phyloP scores from a whole-genome alignment of 2,329 filamentous ascomycete genomes.

The Arthrobotrys sinensis region DNA sequence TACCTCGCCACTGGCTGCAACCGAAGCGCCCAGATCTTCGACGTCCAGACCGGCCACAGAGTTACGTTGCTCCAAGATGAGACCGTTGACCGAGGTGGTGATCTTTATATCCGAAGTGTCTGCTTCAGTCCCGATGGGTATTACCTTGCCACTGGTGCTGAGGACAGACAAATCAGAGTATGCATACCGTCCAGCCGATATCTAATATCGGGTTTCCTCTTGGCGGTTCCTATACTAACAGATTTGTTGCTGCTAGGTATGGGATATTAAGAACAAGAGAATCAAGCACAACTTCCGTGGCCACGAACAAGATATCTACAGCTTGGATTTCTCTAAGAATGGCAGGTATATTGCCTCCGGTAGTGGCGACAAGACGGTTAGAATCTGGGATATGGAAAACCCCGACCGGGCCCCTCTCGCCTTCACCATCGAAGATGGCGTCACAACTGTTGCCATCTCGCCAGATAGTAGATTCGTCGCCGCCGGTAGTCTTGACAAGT shows the following conservation, averaged over 20 bases:
- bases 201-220: not conserved
- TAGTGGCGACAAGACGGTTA: slow-evolving; percentile 51
- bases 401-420: slow-evolving; percentile 67
- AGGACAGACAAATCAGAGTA: slow-evolving; percentile 96
- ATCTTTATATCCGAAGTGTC: slow-evolving; percentile 96
- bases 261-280: slow-evolving; percentile 87
- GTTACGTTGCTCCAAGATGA: slow-evolving; percentile 93
- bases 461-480: slow-evolving; percentile 55
- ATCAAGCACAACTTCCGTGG: slow-evolving; percentile 96
- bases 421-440: slow-evolving; percentile 72
- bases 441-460: slow-evolving; percentile 58
- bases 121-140: slow-evolving; percentile 98
- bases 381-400: slow-evolving; percentile 58
- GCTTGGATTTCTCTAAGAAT: slow-evolving; percentile 58
- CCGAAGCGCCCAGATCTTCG: slow-evolving; percentile 98
- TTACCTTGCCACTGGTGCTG: slow-evolving; percentile 93
- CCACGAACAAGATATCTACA: slow-evolving; percentile 93
- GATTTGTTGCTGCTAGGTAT: slow-evolving; percentile 76
- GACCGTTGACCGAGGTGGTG: slow-evolving; percentile 86
- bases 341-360: slow-evolving; percentile 56
- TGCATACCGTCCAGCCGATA: slow-evolving; percentile 66
- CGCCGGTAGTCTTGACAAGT: slow-evolving; percentile 53
- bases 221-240: slow-evolving; percentile 10
- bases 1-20: slow-evolving; percentile 98
- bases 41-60: slow-evolving; percentile 87